Base-by-base conservation (phyloP, 371 early-diverging fungal species). In the Fennellomyces sp. region DNA sequence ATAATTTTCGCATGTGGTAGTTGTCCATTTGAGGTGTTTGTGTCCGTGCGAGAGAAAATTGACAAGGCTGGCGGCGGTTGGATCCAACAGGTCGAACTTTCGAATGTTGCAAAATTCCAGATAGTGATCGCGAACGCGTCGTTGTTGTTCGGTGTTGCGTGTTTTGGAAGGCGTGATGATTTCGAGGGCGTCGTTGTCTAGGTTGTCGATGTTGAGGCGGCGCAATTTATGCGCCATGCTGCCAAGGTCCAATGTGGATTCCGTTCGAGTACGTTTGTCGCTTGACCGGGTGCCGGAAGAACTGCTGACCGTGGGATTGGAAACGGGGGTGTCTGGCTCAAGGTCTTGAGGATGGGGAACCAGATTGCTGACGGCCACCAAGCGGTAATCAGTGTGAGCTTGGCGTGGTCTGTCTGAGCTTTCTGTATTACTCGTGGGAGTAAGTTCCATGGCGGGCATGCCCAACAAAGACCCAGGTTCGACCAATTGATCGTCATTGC, bases 361-460 rank as follows among this genome's bases (percentile, higher is more conserved):
- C 48, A 47, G 10, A 47, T 47, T 8, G 48, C 48, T 8, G 48
- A 47, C 19, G 48, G 48, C 48, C 48, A 15, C 48, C 48, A 47
- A 11, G 48, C 8, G 48, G 36, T 47, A 8, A 47, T 47, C 12
- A 21, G 8, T 8, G 21, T 47, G 15, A 19, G 8, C 19, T 11
- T 11, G 12, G 48, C 21, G 8, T 21, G 48, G 12, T 47, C 48
- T 19, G 19, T 11, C 21, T 47, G 48, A 8, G 19, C 8, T 21
- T 47, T 47, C n/a, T 21, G 48, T n/a, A 47, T 8, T 12, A 47
- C 19, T 8, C 8, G 48, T 15, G 48, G 21, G 8, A 15, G 21
- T 36, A 47, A 19, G 21, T 47, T 47, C 48, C 48, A 47, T 47
- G 48, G 48, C 8, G 48, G 36, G 36, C n/a, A n/a, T n/a, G n/a